A percentile compares a stretch with the other conserved stretches of the same genome.
Evolutionary conservation across 306 rosid species (phyloP).

Genomic region (Sophora flavescens): DNA sequence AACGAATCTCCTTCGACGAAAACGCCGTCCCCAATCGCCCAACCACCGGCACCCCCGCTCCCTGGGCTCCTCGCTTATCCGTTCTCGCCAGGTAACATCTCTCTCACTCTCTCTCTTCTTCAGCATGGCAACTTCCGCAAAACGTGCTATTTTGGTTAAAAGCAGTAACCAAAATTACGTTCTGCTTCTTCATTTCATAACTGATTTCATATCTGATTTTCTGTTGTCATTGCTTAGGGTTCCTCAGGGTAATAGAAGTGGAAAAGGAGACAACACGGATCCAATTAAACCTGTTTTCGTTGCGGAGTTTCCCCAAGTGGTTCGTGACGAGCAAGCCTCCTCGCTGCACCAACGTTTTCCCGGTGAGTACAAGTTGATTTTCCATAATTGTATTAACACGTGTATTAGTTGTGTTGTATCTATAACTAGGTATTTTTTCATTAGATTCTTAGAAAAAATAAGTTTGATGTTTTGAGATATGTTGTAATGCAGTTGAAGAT

Average conservation of each 20-base stretch:
- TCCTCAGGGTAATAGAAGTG: conserved; percentile 65
- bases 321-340: conserved; percentile 74
- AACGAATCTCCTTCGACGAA: conserved; percentile 46
- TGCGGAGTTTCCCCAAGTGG: conserved; percentile 83
- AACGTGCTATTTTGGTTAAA: too few relatives aligned
- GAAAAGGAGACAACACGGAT: conserved; percentile 61
- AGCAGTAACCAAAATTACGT: not conserved
- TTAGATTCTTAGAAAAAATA: not conserved
- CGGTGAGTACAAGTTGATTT: conserved; percentile 54
- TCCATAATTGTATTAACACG: not conserved
- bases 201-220: not conserved
- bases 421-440: not conserved
- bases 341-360: conserved; percentile 63
- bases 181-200: conserved; percentile 12
- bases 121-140: not conserved
- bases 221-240: conserved; percentile 56
- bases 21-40: conserved; percentile 77
- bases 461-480: conserved; percentile 18
- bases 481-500: conserved; percentile 62
- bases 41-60: conserved; percentile 91
- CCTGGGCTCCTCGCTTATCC: conserved; percentile 95
- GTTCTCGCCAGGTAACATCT: conserved; percentile 77
- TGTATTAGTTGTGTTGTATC: not conserved
- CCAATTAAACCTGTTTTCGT: conserved; percentile 81
- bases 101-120: too few relatives aligned